Conservation (phyloP, 2,329 filamentous ascomycete species). For the Fusarium azukiicola region DNA sequence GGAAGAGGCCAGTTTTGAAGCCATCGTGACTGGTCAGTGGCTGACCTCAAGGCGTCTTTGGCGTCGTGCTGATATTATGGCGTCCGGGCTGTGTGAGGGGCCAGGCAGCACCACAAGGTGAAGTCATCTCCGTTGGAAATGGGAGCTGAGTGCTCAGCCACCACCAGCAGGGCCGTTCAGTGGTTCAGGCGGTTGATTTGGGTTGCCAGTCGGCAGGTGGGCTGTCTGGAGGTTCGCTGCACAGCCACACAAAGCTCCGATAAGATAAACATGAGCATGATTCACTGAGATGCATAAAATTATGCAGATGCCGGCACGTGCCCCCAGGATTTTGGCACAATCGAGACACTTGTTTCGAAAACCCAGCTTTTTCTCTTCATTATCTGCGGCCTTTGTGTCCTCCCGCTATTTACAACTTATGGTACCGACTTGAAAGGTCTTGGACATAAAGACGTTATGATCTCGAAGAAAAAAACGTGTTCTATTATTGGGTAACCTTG, state of each 20-base stretch:
- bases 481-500: too few relatives aligned
- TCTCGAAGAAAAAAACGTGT: too few relatives aligned
- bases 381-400: too few relatives aligned
- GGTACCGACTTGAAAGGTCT: too few relatives aligned
- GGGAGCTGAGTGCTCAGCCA: constrained; percentile 37
- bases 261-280: not conserved
- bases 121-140: constrained; percentile 27
- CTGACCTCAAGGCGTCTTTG: constrained; percentile 19
- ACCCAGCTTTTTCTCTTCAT: too few relatives aligned
- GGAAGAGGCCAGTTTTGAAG: constrained; percentile 33
- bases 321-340: too few relatives aligned
- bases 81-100: constrained; percentile 29
- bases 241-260: constrained; percentile 18
- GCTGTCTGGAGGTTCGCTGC: constrained; percentile 21
- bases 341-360: too few relatives aligned
- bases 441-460: too few relatives aligned
- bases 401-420: too few relatives aligned
- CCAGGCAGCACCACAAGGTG: not conserved
- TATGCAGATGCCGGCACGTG: too few relatives aligned
- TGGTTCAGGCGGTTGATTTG: not conserved
- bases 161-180: constrained; percentile 25
- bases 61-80: constrained; percentile 18
- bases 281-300: not conserved
- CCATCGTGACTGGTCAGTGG: not conserved
- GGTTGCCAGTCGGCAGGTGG: constrained; percentile 11